Base-by-base conservation (phyloP, 306 rosid species). In the Corylus americana region DNA sequence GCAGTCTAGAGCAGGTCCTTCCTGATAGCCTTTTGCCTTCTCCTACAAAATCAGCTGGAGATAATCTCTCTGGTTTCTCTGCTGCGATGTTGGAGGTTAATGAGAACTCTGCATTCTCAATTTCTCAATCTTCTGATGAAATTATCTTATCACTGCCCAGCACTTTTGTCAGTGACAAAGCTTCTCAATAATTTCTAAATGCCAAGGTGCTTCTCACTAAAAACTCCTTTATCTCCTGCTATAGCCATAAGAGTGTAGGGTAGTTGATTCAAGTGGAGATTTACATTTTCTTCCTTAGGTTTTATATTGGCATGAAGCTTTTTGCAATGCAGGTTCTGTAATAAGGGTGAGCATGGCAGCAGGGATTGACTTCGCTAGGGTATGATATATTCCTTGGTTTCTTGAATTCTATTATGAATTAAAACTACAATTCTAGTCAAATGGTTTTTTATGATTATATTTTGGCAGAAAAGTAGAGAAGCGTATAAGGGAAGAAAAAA, bases 21-120 rank as follows among this genome's bases (percentile, higher is more conserved):
- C 98, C 97, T 4, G 97, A 92, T 58, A 92, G 85, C 80, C 91
- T 90, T 74, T 92, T 89, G 66, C 91, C 98, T 75, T 92, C 95
- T 51, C 97, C 97, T 62, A 86, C 88, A 75, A 92, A 90, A 74
- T 90, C 90, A n/a, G 82, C 90, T 13, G 88, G 71, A 45, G 85
- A 83, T 57, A 79, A 80, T 74, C 76, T 49, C 25, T 47, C 87
- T 29, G 84, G 83, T 59, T 86, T 89, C 76, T 81, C 90, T 58
- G 66, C 87, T 7, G 53, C 81, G 31, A 63, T 17, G 29, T 64
- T 58, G 57, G 89, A 77, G 58, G 76, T 70, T 35, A 70, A 79
- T n/a, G 91, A 87, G 77, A 74, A 75, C 53, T 55, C 82, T 39
- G 27, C 74, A 49, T 62, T 78, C 74, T 71, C 77, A 17, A 27